Evolutionary conservation across 768 basidiomycete genomes (phyloP).

Genomic region (Suillus luteus): DNA sequence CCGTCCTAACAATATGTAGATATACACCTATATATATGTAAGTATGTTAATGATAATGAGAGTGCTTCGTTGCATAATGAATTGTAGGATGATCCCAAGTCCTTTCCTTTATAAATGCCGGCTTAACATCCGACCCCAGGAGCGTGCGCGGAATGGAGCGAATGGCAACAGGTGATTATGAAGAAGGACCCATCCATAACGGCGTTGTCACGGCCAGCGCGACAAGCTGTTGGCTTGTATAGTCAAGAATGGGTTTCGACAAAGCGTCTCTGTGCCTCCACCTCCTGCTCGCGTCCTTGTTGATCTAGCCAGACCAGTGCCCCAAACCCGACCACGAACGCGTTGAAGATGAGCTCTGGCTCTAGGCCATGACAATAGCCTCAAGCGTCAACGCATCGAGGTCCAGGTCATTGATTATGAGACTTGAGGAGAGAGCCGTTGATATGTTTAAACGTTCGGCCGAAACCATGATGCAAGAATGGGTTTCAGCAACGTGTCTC

Average conservation of each 20-base stretch:
- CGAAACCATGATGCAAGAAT: too few species aligned
- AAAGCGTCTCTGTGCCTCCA: constrained; percentile 11
- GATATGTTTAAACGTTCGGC: too few species aligned
- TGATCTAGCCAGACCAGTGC: constrained; percentile 23
- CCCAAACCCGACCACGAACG: constrained; percentile 20
- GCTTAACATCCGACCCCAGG: not conserved
- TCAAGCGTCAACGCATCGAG: not conserved
- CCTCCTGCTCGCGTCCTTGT: constrained; percentile 3
- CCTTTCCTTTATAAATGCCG: not conserved
- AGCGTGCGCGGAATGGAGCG: not conserved
- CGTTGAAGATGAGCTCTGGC: constrained; percentile 14
- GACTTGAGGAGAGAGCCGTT: too few species aligned
- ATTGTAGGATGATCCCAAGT: not conserved
- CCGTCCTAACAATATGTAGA: too few species aligned
- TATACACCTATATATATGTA: not conserved
- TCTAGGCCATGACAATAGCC: constrained; percentile 11
- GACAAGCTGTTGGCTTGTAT: not conserved
- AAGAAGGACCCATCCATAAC: not conserved
- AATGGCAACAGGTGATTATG: not conserved
- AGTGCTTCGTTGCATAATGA: not conserved
- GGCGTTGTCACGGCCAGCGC: not conserved
- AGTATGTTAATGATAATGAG: constrained; percentile 2
- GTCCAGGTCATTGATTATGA: too few species aligned
- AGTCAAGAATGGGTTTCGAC: constrained; percentile 2
- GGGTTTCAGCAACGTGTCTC: too few species aligned